Evolutionary conservation across 495 filamentous ascomycete genomes (phyloP).

Genomic region (Choiromyces venosus): DNA sequence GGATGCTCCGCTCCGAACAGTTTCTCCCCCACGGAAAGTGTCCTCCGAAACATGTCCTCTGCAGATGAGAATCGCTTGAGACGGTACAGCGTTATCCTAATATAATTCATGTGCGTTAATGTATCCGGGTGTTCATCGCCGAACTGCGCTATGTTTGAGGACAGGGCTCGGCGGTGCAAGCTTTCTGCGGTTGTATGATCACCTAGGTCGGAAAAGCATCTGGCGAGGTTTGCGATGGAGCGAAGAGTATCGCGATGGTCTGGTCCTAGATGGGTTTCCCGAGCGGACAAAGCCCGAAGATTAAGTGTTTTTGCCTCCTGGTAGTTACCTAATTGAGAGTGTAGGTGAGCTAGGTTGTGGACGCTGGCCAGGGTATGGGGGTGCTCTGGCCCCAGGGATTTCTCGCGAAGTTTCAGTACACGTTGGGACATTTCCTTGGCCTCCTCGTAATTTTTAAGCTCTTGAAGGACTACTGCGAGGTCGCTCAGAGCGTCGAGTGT

Average conservation of each 20-base stretch:
- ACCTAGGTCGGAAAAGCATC: conserved; percentile 7
- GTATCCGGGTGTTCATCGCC: conserved; percentile 30
- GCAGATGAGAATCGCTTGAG: conserved; percentile 25
- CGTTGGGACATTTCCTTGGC: conserved; percentile 34
- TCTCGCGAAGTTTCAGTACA: conserved; percentile 23
- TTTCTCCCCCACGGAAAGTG: conserved; percentile 37
- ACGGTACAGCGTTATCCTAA: background rate
- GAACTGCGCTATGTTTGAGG: conserved; percentile 17
- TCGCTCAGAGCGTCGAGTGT: conserved; percentile 26
- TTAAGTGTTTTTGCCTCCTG: background rate
- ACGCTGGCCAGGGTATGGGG: conserved; percentile 25
- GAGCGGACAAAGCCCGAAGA: background rate
- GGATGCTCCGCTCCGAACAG: conserved; percentile 40
- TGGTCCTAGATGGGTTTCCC: conserved; percentile 5
- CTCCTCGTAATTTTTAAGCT: conserved; percentile 32
- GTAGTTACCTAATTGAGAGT: background rate
- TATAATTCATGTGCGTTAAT: conserved; percentile 13
- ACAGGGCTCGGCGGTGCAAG: conserved; percentile 26
- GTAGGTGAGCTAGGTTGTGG: background rate
- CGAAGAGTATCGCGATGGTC: conserved; percentile 25
- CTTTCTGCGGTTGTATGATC: conserved; percentile 35
- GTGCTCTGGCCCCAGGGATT: conserved; percentile 31
- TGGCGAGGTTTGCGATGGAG: conserved; percentile 19
- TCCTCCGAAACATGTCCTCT: conserved; percentile 32
- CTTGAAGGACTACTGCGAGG: conserved; percentile 25